Conservation (phyloP, 139 green algal species). For the Nannochloris sp. region DNA sequence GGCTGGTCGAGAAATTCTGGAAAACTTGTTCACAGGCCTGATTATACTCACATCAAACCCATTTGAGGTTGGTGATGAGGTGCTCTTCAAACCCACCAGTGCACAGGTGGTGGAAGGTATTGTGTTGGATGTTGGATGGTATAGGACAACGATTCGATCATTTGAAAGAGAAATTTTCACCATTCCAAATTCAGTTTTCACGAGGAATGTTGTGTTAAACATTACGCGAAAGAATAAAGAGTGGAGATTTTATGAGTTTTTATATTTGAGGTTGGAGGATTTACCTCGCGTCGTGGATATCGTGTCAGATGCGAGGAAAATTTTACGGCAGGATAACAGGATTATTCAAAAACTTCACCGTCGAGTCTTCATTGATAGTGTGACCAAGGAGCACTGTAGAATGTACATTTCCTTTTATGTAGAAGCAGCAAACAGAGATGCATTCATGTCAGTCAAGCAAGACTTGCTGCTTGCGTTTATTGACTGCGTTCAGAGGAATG, state of each 20-base stretch:
- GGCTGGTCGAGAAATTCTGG: constrained; percentile 80
- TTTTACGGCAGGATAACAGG: constrained; percentile 49
- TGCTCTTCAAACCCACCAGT: constrained; percentile 57
- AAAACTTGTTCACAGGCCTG: constrained; percentile 89
- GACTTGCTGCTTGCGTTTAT: constrained; percentile 72
- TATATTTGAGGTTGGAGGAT: constrained; percentile 47
- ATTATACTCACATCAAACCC: constrained; percentile 71
- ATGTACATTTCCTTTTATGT: constrained; percentile 74
- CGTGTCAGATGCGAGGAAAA: constrained; percentile 62
- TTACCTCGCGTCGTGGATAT: constrained; percentile 24
- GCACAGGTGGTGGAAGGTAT: constrained; percentile 72
- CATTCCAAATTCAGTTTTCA: constrained; percentile 73
- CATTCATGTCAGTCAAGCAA: constrained; percentile 81
- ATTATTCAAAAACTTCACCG: constrained; percentile 86
- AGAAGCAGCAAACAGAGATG: constrained; percentile 64
- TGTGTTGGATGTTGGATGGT: constrained; percentile 86
- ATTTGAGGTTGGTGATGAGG: constrained; percentile 73
- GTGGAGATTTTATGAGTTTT: constrained; percentile 79
- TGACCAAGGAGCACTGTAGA: constrained; percentile 50
- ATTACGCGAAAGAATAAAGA: constrained; percentile 75
- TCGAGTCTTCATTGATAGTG: constrained; percentile 79
- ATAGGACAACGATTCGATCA: constrained; percentile 70
- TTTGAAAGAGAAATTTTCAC: constrained; percentile 70
- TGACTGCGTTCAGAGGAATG: constrained; percentile 73
- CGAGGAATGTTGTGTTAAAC: constrained; percentile 83